Evolutionary conservation across 108 stramenopile species (phyloP), one percentile per base, ranked within the genome.

Genomic region (Licmophora abbreviata): DNA sequence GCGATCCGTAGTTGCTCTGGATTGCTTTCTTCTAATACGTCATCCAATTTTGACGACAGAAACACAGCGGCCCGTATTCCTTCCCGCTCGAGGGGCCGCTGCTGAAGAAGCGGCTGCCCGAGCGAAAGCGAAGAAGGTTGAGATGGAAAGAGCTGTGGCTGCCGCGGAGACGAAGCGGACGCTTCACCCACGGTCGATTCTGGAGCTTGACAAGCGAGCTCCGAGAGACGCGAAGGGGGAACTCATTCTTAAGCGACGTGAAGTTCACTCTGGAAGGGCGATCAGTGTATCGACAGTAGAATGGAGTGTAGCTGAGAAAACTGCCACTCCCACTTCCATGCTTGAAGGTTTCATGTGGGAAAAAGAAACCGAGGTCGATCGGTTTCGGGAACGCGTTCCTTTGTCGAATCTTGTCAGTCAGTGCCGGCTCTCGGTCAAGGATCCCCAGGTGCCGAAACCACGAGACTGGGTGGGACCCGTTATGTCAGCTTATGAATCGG

Each of bases 321-420:
- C 64, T 29, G 85, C 82, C 12, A 80, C 55, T 8, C 85, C 85
- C 15, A 73, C 84, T 0, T 78, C 76, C 8, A 64, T 59, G 1
- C 56, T 92, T 48, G 90, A 88, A 56, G 79, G 81, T 12, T 92
- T 67, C 56, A 83, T 92, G 83, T 92, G 90, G 90, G 90, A 92
- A 21, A 92, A 92, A 51, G 85, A 88, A 54, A 87, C 81, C 4
- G 83, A 92, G 54, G 90, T 88, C 8, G 90, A 92, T 65, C 62
- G 85, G 4, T 67, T 77, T 38, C 71, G 90, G 23, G 90, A 92
- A 50, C 68, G 85, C 25, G 78, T 81, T 28, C 79, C 85, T 32
- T 70, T 92, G 14, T 69, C 81, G 2, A 79, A 85, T 61, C 54
- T 86, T 5, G 55, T 92, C 24, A 77, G 76, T 42, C 76, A 88